These are phyloP conservation scores for Neonectria coccinea DNA, from an alignment of 2,329 filamentous ascomycete species.

Conservation along the genomic window DNA sequence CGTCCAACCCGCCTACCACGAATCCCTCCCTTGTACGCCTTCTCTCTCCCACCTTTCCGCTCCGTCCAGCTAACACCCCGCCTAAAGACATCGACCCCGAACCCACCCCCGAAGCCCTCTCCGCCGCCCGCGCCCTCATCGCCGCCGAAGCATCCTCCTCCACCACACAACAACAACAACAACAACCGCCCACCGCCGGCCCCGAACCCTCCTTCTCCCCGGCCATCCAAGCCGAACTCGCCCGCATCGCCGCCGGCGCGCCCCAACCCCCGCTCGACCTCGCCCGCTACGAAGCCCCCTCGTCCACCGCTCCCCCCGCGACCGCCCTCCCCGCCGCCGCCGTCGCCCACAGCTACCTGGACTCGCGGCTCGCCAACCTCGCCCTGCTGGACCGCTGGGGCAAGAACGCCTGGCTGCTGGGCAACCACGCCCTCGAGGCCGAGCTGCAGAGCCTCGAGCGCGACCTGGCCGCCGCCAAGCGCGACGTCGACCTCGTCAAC, in stretches of 20 bases:
- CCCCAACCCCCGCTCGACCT: constrained; percentile 73
- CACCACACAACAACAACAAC: constrained; percentile 46
- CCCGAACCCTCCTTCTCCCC: constrained; percentile 70
- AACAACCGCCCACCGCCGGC: constrained; percentile 62
- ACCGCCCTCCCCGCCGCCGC: constrained; percentile 69
- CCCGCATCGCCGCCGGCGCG: constrained; percentile 65
- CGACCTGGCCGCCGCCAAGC: constrained; percentile 76
- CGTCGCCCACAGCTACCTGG: constrained; percentile 64
- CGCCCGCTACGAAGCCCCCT: constrained; percentile 80
- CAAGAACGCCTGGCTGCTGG: constrained; percentile 91
- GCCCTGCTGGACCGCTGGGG: constrained; percentile 83
- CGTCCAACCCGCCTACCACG: constrained; percentile 66
- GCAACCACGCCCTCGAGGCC: constrained; percentile 83
- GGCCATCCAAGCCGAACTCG: constrained; percentile 75
- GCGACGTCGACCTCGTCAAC: constrained; percentile 80
- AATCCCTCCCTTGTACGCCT: constrained; percentile 81
- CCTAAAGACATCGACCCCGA: constrained; percentile 81
- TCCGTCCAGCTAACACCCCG: constrained; percentile 28
- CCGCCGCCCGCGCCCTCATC: constrained; percentile 77
- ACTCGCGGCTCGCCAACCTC: constrained; percentile 67
- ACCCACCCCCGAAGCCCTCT: constrained; percentile 71
- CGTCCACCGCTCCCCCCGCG: constrained; percentile 61
- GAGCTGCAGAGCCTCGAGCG: constrained; percentile 74
- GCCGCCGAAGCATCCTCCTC: constrained; percentile 69
- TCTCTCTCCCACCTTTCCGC: no score